A percentile compares a stretch with the other conserved stretches of the same genome.
Evolutionary conservation across 2,329 filamentous ascomycete genomes (phyloP).

Genomic region (Microascus cirrosus): DNA sequence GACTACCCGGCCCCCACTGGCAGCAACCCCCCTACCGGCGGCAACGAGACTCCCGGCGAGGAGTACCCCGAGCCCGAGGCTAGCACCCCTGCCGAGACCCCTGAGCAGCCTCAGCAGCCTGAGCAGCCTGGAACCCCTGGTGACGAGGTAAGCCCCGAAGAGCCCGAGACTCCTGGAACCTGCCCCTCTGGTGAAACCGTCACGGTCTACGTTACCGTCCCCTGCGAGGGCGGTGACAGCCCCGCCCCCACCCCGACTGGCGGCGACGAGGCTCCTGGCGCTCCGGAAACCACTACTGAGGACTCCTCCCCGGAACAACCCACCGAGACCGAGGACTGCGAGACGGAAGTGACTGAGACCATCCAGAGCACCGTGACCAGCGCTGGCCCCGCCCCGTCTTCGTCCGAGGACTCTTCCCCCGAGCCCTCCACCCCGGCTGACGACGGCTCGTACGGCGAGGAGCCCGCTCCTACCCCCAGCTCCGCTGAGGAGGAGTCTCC

Average conservation of each 20-base stretch:
- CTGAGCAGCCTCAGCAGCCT: not conserved
- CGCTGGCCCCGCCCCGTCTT: not conserved
- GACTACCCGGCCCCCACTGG: constrained; percentile 10
- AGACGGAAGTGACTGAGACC: constrained; percentile 1
- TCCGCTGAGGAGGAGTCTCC: not conserved
- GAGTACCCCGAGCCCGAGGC: not conserved
- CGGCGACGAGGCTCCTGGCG: not conserved
- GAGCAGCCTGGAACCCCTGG: not conserved
- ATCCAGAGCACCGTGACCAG: not conserved
- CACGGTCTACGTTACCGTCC: constrained; percentile 17
- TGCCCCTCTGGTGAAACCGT: not conserved
- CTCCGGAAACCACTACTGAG: not conserved
- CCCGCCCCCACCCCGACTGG: not conserved
- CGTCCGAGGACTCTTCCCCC: too few species aligned
- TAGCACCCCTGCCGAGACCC: not conserved
- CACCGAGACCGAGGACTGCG: not conserved
- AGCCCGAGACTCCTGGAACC: not conserved
- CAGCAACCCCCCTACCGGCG: not conserved
- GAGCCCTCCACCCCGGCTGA: too few species aligned
- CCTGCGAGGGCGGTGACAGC: constrained; percentile 4
- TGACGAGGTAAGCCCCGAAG: not conserved
- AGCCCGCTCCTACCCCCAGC: constrained; percentile 1
- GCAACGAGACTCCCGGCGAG: not conserved
- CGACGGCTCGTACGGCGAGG: constrained; percentile 14
- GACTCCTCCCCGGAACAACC: not conserved